Base-by-base conservation (phyloP, 371 early-diverging fungal genomes). In the Haplosporangium sp. region DNA sequence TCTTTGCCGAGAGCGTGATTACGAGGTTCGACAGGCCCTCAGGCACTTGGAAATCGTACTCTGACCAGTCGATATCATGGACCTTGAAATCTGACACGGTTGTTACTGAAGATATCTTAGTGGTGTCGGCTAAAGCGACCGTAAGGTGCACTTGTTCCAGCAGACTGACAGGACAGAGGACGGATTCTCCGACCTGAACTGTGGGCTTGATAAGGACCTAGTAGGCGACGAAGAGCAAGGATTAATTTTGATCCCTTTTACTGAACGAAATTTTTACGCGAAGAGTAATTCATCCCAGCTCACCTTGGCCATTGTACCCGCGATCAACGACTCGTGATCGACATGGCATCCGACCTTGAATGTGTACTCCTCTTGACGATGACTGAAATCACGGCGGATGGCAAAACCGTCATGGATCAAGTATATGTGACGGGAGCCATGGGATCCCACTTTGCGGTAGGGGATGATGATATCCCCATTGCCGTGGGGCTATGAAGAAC, bases 381-480 rank as follows among this genome's bases (percentile, higher is more conserved):
- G 83, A 29, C 55, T 56, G 55, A 88, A 84, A 10, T 53, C 38
- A 6, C 62, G 70, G 41, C 82, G 82, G 9, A 82, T 80, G 9
- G 83, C 74, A 51, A 83, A 88, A 0, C 80, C 83, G 59, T 84
- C 86, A 1, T 80, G 64, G 6, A 76, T 59, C 18, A 83, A 73
- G 0, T 86, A 67, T 23, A 87, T 55, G 4, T 76, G 21, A 7
- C 60, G 60, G 18, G 37, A 41, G 3, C 42, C 57, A 1, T 59
- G 23, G 3, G 73, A 56, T 0, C 57, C 55, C 4, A 55, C 55
- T 23, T 62, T 61, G 0, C 74, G 64, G 62, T 86, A 89, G 1
- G 89, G 85, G 38, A 89, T 73, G 37, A 84, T 45, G 36, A 87
- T 81, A 43, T 85, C 83, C 7, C 81, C 81, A 13, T 72, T 57